Conservation (phyloP, 2,329 filamentous ascomycete genomes). For the Phialocephala sp. region DNA sequence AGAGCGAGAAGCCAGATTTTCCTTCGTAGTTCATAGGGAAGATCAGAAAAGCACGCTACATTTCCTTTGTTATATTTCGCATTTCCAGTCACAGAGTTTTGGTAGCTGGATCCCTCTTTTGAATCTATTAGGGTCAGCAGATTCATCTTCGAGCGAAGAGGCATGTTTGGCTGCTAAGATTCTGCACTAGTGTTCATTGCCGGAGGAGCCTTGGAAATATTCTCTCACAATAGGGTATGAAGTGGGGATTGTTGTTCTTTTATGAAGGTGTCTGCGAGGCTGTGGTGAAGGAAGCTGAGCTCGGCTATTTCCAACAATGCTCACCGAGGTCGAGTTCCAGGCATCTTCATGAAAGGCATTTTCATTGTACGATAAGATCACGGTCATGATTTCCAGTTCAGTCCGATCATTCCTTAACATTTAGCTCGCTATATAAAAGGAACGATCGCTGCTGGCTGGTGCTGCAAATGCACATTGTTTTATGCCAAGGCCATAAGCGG, state of each 20-base stretch:
- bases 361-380: background rate
- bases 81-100: too few relatives aligned
- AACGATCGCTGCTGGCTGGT: too few relatives aligned
- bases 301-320: background rate
- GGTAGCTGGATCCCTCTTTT: background rate
- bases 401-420: too few relatives aligned
- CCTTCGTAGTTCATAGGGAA: conserved; percentile 8
- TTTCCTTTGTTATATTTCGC: too few relatives aligned
- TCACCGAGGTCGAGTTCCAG: background rate
- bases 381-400: too few relatives aligned
- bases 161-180: background rate
- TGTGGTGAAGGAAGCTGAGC: background rate
- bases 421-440: too few relatives aligned
- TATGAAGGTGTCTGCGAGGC: background rate
- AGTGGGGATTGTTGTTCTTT: too few relatives aligned
- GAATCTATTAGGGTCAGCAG: background rate
- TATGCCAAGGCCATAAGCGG: too few relatives aligned
- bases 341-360: background rate
- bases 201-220: background rate
- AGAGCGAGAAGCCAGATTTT: conserved; percentile 13
- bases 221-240: background rate
- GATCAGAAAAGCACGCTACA: background rate
- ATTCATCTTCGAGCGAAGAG: background rate
- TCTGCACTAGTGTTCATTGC: background rate
- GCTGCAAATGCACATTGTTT: too few relatives aligned